Conservation (phyloP, 345 rosid species). For the Clausena lansium region DNA sequence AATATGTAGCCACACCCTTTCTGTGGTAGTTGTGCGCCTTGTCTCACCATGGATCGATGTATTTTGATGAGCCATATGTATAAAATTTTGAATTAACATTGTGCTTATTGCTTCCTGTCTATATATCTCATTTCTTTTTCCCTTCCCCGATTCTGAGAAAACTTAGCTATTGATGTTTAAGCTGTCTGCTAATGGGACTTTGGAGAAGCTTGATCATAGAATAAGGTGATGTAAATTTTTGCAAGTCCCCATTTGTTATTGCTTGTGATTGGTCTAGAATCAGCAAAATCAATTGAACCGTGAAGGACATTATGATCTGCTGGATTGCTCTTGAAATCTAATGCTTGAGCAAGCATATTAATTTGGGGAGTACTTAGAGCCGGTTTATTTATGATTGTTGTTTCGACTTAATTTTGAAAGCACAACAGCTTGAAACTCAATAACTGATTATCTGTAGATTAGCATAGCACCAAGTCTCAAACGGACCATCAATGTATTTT, state of each 20-base stretch:
- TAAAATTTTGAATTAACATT: constrained; percentile 31
- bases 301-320: neutral
- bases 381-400: too few species aligned
- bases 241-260: neutral
- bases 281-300: neutral
- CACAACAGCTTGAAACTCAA: too few species aligned
- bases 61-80: constrained; percentile 31
- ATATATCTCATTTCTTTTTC: neutral
- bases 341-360: neutral
- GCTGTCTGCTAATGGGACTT: neutral
- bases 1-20: constrained; percentile 11
- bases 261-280: neutral
- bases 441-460: too few species aligned
- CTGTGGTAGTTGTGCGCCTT: constrained; percentile 12
- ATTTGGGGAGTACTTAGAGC: too few species aligned
- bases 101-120: neutral
- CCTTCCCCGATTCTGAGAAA: neutral
- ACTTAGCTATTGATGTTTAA: neutral
- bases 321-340: neutral
- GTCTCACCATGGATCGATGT: constrained; percentile 13
- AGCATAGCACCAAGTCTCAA: too few species aligned
- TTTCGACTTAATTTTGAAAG: too few species aligned
- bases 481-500: too few species aligned
- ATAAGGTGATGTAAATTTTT: neutral
- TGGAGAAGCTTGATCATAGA: too few species aligned